Percentiles rank a stretch among this genome's conserved stretches.
phyloP scores from a whole-genome alignment of 2,329 filamentous ascomycete genomes.

The Stenocarpella maydis region DNA sequence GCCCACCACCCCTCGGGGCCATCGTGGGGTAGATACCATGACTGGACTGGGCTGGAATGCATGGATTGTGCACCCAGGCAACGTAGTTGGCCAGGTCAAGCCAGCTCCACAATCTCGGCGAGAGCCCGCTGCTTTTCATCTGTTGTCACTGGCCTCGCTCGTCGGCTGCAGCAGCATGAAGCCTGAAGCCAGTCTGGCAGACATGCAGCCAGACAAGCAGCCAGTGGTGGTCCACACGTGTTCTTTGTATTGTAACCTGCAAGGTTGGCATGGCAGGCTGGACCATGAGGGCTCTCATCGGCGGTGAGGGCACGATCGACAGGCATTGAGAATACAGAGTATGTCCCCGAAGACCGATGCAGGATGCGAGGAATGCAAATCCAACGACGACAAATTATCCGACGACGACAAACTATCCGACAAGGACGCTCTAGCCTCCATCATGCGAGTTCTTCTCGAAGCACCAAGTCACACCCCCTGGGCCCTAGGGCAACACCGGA shows the following conservation, averaged over 20 bases:
- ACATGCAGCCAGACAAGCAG: background rate
- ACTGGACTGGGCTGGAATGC: background rate
- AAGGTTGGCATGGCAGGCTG: background rate
- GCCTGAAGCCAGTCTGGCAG: slow-evolving; percentile 1
- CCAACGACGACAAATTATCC: background rate
- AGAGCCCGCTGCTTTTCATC: background rate
- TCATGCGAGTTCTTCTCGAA: slow-evolving; percentile 30
- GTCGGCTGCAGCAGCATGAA: background rate
- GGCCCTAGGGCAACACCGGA: background rate
- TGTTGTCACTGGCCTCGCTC: background rate
- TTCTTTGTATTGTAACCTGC: background rate
- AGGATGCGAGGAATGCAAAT: background rate
- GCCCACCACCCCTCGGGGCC: background rate
- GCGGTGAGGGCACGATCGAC: background rate
- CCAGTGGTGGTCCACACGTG: background rate
- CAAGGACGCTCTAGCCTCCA: background rate
- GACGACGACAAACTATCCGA: slow-evolving; percentile 7
- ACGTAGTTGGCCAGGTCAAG: slow-evolving; percentile 14
- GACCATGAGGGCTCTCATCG: background rate
- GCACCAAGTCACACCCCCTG: slow-evolving; percentile 6
- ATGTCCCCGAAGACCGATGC: background rate
- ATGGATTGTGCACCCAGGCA: background rate
- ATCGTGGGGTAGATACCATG: slow-evolving; percentile 29
- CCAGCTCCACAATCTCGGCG: slow-evolving; percentile 2
- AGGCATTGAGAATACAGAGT: no score